Evolutionary conservation across 75 land plant genomes (phyloP), one percentile per base, ranked within the genome.

Genomic region (Isoetes taiwanensis): DNA sequence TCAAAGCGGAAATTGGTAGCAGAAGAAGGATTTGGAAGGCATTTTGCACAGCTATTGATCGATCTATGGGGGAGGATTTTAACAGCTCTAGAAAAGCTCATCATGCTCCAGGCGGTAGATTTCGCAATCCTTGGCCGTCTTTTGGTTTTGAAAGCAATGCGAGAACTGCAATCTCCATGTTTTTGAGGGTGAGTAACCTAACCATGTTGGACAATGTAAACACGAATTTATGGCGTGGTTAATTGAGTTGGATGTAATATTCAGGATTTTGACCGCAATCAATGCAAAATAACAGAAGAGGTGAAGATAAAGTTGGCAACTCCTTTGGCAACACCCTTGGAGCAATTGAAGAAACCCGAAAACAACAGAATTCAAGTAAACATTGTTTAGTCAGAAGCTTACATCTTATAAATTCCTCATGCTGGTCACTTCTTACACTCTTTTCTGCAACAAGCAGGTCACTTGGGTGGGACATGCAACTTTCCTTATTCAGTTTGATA

Each of bases 391-490:
- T 30, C 2, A 3, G 32, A 26, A 25, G 28, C 21, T 25, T 21
- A 4, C 3, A 23, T 11, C 2, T 4, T 41, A 38, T 59, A 11
- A 57, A 16, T 10, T 57, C 27, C 20, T 43, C 2, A 14, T 2
- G 16, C 6, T 50, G 32, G 20, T 8, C 8, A 61, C 12, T 32
- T 25, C 3, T 61, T 27, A 41, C 6, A 61, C 9, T 11, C 19
- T 4, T 27, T 3, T 61, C 11, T 28, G 0, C 3, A 30, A 40
- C 28, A 17, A 27, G 27, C 61, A 65, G 67, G 61, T 58, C 28
- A 65, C 67, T 23, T 65, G 67, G 67, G 33, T 65, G 19, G 67
- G 67, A 16, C 67, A 65, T 20, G 67, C 62, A 17, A 65, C 67
- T 6, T 65, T 65, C 25, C 41, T 65, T 19, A 48, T 65, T 38